phyloP scores from a whole-genome alignment of 129 eudicot genomes.

The Sambucus nigra region DNA sequence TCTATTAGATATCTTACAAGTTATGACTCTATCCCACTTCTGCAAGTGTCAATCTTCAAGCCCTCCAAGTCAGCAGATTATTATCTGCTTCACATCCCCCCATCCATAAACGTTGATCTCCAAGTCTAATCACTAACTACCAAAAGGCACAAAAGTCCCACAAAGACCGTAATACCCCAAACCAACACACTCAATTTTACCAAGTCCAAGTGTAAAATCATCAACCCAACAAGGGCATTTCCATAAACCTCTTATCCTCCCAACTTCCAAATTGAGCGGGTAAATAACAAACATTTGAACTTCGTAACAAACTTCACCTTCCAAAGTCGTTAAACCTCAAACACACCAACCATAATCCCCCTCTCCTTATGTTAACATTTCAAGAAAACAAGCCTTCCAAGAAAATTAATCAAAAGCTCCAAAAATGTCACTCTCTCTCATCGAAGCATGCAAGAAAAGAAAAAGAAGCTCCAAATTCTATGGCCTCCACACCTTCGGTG shows the following conservation, averaged over 20 bases:
- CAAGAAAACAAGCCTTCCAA: constrained; percentile 3
- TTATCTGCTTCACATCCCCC: no score
- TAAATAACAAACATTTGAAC: constrained; percentile 9
- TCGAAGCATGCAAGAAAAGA: constrained; percentile 25
- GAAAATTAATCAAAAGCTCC: not conserved
- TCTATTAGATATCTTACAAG: no score
- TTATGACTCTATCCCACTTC: no score
- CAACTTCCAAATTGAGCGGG: constrained; percentile 5
- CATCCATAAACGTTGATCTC: no score
- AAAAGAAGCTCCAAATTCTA: constrained; percentile 34
- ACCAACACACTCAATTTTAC: not conserved
- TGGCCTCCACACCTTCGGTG: constrained; percentile 49
- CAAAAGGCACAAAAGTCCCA: not conserved
- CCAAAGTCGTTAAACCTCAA: not conserved
- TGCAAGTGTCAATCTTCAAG: no score
- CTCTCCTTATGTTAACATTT: no score
- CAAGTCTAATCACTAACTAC: no score
- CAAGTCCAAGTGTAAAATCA: not conserved
- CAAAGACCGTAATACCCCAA: not conserved
- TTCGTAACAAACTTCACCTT: constrained; percentile 9
- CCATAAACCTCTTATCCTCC: not conserved
- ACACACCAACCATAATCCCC: constrained; percentile 1
- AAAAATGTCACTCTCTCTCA: constrained; percentile 19
- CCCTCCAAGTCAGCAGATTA: no score
- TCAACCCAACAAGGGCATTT: constrained; percentile 4